Conservation (phyloP, 768 basidiomycete species). For the Suillus subalutaceus region DNA sequence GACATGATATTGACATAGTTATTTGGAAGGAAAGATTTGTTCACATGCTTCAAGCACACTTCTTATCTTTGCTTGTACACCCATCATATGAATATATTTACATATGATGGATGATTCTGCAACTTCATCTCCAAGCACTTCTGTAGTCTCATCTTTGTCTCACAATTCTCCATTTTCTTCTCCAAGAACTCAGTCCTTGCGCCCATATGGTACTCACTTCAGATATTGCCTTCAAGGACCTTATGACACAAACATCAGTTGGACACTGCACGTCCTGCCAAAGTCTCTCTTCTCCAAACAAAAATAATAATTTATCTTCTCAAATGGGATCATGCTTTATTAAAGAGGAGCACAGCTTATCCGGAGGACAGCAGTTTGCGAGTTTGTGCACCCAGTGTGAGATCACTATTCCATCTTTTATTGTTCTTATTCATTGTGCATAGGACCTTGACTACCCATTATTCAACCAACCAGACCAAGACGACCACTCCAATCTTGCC, state of each 20-base stretch:
- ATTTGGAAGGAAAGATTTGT: not conserved
- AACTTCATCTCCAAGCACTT: not conserved
- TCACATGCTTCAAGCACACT: not conserved
- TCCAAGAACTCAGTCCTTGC: not conserved
- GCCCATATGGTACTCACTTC: not conserved
- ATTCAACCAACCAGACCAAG: too few species aligned
- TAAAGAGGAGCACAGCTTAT: not conserved
- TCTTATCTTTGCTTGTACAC: not conserved
- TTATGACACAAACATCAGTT: not conserved
- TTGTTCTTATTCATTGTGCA: not conserved
- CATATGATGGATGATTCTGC: not conserved
- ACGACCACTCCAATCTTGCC: not conserved
- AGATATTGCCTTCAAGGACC: not conserved
- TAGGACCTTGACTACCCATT: too few species aligned
- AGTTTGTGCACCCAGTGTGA: not conserved
- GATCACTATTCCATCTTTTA: not conserved
- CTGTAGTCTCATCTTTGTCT: not conserved
- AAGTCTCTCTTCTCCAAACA: not conserved
- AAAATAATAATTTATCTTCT: not conserved
- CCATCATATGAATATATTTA: too few species aligned
- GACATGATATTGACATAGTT: not conserved
- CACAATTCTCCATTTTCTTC: not conserved
- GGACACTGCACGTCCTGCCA: not conserved
- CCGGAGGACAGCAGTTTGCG: not conserved
- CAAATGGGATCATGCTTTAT: not conserved